Evolutionary conservation across 177 flowering plant species (phyloP), one percentile per base, ranked within the genome.

Genomic region (Telopea speciosissima): DNA sequence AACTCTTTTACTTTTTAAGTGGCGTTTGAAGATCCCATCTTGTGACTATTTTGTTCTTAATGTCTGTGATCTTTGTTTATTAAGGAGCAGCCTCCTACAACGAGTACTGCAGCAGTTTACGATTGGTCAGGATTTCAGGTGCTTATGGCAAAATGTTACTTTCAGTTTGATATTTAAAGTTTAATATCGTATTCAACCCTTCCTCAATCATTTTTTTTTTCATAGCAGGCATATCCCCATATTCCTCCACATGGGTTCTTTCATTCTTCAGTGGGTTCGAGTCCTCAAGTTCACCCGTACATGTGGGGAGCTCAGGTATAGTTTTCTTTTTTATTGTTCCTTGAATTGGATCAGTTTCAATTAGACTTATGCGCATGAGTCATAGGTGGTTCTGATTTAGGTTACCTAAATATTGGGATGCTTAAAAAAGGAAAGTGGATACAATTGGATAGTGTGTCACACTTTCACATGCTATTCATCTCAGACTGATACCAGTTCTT

Each of bases 71-170:
- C 17, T 69, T 56, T 65, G 63, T 59, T 68, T 70, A 17, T 75
- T 25, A 83, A 91, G 98, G 98, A 89, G 82, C 94, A 80, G 77
- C 52, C 92, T 78, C 74, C 89, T 1, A 73, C 91, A n/a, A n/a
- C n/a, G n/a, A 77, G 79, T 65, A 66, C 84, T 58, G 86, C 86
- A 5, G 33, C 89, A 22, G 92, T 81, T 36, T 87, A 85, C 81
- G 98, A 93, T n/a, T 93, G 98, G 98, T 45, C 94, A n/a, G 93
- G 92, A 42, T 91, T 89, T 82, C 98, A 93, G 98, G 98, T 93
- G 24, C 66, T 85, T 26, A 24, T 31, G 14, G 44, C 4, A 1
- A 44, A 61, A 52, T 16, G 33, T 0, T 31, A 7, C 26, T n/a
- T 24, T 10, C n/a, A 24, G 71, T 58, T 67, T 49, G 2, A 14